phyloP scores from a whole-genome alignment of 2,329 filamentous ascomycete genomes.

The Colletotrichum sp. region DNA sequence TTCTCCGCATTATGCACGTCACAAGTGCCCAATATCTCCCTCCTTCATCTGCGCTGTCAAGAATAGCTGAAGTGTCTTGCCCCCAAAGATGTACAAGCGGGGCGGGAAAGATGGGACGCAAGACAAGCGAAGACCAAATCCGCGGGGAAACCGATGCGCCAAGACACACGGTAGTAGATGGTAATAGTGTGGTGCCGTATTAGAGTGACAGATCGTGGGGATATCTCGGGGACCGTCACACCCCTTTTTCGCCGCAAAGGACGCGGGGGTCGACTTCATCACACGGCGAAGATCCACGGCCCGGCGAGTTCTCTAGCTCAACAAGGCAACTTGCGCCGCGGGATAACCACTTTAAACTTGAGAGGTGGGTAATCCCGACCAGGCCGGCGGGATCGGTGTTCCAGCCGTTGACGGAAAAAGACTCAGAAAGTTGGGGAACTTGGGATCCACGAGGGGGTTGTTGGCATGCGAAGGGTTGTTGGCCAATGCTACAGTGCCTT shows the following conservation, averaged over 20 bases:
- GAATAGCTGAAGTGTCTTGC: not conserved
- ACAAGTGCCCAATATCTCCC: not conserved
- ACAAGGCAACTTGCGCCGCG: not conserved
- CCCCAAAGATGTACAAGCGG: not conserved
- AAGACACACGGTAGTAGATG: not conserved
- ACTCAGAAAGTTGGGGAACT: not conserved
- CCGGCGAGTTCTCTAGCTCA: not conserved
- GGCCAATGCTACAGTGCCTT: not conserved
- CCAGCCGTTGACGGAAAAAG: not conserved
- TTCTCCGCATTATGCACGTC: conserved; percentile 7
- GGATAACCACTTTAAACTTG: not conserved
- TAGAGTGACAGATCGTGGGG: not conserved
- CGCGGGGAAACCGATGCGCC: not conserved
- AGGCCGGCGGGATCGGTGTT: not conserved
- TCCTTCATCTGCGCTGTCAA: not conserved
- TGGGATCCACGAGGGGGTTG: not conserved
- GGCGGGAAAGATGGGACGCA: not conserved
- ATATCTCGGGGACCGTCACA: conserved; percentile 7
- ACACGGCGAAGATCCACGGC: not conserved
- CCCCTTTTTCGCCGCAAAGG: not conserved
- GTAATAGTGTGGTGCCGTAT: not conserved
- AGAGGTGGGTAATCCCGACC: not conserved
- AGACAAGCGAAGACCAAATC: not conserved
- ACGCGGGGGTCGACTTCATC: not conserved
- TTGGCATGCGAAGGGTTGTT: not conserved